A percentile compares a stretch with the other conserved stretches of the same genome.
phyloP scores from a whole-genome alignment of 2,329 filamentous ascomycete species.

The Ascochyta lentis region DNA sequence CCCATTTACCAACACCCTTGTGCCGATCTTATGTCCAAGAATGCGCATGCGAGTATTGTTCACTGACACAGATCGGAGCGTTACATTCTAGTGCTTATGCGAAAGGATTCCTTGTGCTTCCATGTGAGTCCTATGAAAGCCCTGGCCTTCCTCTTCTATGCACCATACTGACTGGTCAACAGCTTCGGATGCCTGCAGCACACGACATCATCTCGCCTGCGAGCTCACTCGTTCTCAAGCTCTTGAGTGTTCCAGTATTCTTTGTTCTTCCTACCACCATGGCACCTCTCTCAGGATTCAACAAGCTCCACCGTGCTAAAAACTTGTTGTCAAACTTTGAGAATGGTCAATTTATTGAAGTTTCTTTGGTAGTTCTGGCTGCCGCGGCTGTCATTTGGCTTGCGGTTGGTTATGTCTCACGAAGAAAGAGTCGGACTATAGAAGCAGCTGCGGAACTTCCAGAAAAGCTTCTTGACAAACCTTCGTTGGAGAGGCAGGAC shows the following conservation, averaged over 20 bases:
- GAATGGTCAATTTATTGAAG: not conserved
- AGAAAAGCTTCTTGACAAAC: slow-evolving; percentile 1
- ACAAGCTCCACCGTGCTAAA: not conserved
- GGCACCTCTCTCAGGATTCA: slow-evolving; percentile 35
- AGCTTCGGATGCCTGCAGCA: slow-evolving; percentile 41
- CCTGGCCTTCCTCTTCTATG: slow-evolving; percentile 23
- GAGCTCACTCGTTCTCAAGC: slow-evolving; percentile 30
- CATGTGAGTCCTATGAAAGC: slow-evolving; percentile 47
- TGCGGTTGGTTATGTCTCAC: not conserved
- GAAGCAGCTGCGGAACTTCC: not conserved
- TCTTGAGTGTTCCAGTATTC: slow-evolving; percentile 16
- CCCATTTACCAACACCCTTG: slow-evolving; percentile 40
- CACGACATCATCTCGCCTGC: slow-evolving; percentile 33
- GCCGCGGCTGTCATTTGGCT: not conserved
- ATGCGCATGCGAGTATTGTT: slow-evolving; percentile 27
- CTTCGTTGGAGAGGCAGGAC: slow-evolving; percentile 7
- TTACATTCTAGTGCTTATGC: slow-evolving; percentile 44
- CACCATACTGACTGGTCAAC: slow-evolving; percentile 37
- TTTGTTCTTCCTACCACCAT: slow-evolving; percentile 31
- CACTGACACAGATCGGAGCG: slow-evolving; percentile 40
- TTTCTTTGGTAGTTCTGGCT: not conserved
- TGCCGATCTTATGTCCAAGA: slow-evolving; percentile 36
- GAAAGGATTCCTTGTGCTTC: slow-evolving; percentile 39
- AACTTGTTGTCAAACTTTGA: not conserved
- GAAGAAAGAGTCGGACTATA: slow-evolving; percentile 1